Evolutionary conservation across 139 green algal species (phyloP), one percentile per base, ranked within the genome.

Genomic region (Chlorella sp.): DNA sequence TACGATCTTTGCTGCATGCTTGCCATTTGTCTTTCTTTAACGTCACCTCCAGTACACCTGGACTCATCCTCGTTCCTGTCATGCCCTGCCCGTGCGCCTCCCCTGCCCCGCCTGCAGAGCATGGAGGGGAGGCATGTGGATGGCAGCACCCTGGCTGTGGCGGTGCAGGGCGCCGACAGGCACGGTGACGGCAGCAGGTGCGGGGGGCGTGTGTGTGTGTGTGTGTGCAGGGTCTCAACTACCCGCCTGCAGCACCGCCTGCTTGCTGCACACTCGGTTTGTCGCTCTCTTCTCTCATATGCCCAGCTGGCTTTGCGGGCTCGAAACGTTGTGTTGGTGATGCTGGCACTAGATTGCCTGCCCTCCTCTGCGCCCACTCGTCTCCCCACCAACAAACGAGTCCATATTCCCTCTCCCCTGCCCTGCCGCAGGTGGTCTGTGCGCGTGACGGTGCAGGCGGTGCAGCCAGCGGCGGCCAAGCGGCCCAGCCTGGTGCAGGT

Each of bases 161-260:
- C 78, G 32, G 83, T 87, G 60, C 83, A 87, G 83, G 83, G 83
- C 11, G 61, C 36, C 3, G 83, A 87, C 83, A 32, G 36, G 60
- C 83, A 87, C 32, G 83, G 83, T n/a, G 83, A 87, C 21, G 83
- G 83, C 83, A 87, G 83, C 83, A 85, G 80, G 77, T 57, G 39
- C 40, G 79, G 40, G 21, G 12, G 36, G 18, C 34, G 36, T 53
- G 36, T 1, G 76, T 28, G 36, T 82, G 2, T 1, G 36, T 57
- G 34, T 57, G 36, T 11, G 24, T 15, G 19, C n/a, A 80, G 11
- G 4, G 4, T 32, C 42, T 3, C 73, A 37, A 28, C 73, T 24
- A 11, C 30, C 26, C 12, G 36, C 26, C 32, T 53, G n/a, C 16
- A 36, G 32, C 18, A 48, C 1, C 76, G 57, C 7, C 76, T 81